These are phyloP conservation scores for Obelidium mucronatum DNA, from an alignment of 192 early-diverging fungal species.

Conservation along the genomic window DNA sequence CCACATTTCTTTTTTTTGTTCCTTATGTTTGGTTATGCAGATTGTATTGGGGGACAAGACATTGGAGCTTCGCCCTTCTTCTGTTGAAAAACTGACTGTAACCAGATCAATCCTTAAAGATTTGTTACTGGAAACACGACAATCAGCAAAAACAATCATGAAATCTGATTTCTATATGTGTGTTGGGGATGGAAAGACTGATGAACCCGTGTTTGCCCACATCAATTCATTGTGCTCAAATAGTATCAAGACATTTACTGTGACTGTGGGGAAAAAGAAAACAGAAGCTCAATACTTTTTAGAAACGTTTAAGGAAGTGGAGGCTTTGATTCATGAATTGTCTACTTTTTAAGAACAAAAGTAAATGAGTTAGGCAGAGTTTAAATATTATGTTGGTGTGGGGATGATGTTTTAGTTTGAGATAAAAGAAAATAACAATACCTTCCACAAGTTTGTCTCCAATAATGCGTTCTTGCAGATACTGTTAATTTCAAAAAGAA, in stretches of 20 bases:
- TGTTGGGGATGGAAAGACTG: constrained; percentile 94
- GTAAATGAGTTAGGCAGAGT: too few relatives aligned
- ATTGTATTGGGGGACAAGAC: constrained; percentile 98
- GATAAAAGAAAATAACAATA: too few relatives aligned
- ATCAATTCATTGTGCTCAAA: constrained; percentile 47
- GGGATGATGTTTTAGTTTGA: too few relatives aligned
- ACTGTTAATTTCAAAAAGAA: too few relatives aligned
- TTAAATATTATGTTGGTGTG: too few relatives aligned
- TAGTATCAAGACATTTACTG: constrained; percentile 66
- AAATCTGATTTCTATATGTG: constrained; percentile 26
- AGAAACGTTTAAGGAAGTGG: constrained; percentile 62
- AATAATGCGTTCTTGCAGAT: too few relatives aligned
- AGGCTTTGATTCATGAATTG: background rate
- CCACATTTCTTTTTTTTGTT: background rate
- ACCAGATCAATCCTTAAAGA: constrained; percentile 89
- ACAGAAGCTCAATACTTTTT: constrained; percentile 93
- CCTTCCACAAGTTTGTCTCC: too few relatives aligned
- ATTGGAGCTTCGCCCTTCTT: constrained; percentile 93
- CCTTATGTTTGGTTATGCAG: constrained; percentile 41
- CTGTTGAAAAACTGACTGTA: constrained; percentile 91
- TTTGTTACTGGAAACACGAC: constrained; percentile 46
- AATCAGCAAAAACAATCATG: background rate
- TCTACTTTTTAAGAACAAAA: too few relatives aligned
- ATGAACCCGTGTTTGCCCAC: constrained; percentile 87
- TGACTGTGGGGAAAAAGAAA: constrained; percentile 97